phyloP scores from a whole-genome alignment of 1,284 basidiomycete genomes.

The Pyrrhoderma noxium region DNA sequence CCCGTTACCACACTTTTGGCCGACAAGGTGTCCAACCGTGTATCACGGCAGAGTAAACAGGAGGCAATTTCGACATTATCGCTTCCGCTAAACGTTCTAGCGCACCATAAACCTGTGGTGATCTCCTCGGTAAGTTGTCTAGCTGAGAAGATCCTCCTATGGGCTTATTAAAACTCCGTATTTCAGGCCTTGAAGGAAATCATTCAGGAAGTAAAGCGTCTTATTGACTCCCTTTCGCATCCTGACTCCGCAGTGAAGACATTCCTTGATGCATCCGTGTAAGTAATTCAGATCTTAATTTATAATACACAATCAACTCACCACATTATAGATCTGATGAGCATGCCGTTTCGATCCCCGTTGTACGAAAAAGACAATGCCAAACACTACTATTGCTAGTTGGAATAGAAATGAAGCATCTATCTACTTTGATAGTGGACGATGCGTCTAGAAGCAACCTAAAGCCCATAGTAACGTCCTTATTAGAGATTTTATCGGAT shows the following conservation, averaged over 20 bases:
- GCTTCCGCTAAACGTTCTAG: slow-evolving; percentile 60
- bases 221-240: slow-evolving; percentile 41
- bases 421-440: slow-evolving; percentile 7
- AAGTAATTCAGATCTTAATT: slow-evolving; percentile 25
- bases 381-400: slow-evolving; percentile 59
- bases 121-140: slow-evolving; percentile 49
- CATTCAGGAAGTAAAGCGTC: slow-evolving; percentile 56
- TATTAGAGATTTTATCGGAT: slow-evolving; percentile 28
- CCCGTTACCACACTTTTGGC: slow-evolving; percentile 83
- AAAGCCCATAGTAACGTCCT: slow-evolving; percentile 33
- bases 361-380: slow-evolving; percentile 50
- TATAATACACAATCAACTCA: not conserved
- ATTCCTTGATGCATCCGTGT: slow-evolving; percentile 54
- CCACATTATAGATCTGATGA: slow-evolving; percentile 43
- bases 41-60: slow-evolving; percentile 56
- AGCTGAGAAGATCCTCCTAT: slow-evolving; percentile 15
- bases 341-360: slow-evolving; percentile 36
- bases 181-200: slow-evolving; percentile 59
- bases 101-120: slow-evolving; percentile 44
- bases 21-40: slow-evolving; percentile 69
- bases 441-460: slow-evolving; percentile 22
- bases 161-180: slow-evolving; percentile 21
- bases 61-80: slow-evolving; percentile 56
- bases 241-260: slow-evolving; percentile 36
- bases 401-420: slow-evolving; percentile 37